Conservation (phyloP, 805 yeast genomes). For the Candida nemodendra region DNA sequence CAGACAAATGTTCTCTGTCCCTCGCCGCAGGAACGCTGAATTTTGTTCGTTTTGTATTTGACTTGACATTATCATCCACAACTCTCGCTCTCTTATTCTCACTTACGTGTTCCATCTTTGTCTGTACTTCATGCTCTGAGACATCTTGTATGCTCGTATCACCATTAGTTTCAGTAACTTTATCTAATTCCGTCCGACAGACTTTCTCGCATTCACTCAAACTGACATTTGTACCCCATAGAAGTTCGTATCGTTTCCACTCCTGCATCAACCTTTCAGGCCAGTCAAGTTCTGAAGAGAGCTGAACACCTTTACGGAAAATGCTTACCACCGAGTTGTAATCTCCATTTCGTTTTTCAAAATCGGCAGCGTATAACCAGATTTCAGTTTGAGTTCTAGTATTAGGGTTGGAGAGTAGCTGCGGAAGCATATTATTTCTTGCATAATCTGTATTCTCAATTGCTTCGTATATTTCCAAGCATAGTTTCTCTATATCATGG, state of each 20-base stretch:
- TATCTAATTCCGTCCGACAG: background rate
- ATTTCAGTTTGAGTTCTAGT: slow-evolving; percentile 38
- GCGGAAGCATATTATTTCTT: slow-evolving; percentile 3
- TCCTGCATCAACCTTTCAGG: slow-evolving; percentile 51
- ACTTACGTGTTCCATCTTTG: background rate
- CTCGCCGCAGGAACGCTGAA: slow-evolving; percentile 26
- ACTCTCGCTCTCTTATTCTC: slow-evolving; percentile 5
- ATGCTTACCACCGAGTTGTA: slow-evolving; percentile 25
- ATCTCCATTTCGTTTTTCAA: slow-evolving; percentile 36
- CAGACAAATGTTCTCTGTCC: slow-evolving; percentile 59
- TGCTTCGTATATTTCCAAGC: slow-evolving; percentile 35
- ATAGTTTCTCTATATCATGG: slow-evolving; percentile 45
- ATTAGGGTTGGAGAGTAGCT: slow-evolving; percentile 3
- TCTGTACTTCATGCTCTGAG: background rate
- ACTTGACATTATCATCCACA: slow-evolving; percentile 4
- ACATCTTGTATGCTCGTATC: background rate
- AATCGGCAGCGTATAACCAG: slow-evolving; percentile 46
- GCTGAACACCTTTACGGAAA: slow-evolving; percentile 33
- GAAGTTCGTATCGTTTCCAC: slow-evolving; percentile 37
- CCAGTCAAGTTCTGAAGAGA: slow-evolving; percentile 40
- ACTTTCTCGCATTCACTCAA: slow-evolving; percentile 4
- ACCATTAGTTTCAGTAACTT: background rate
- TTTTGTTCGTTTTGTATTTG: slow-evolving; percentile 5
- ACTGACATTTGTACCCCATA: slow-evolving; percentile 31
- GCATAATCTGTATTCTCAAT: slow-evolving; percentile 33